These are phyloP conservation scores for Platanthera zijinensis DNA, from an alignment of 106 monocot species.

Conservation along the genomic window DNA sequence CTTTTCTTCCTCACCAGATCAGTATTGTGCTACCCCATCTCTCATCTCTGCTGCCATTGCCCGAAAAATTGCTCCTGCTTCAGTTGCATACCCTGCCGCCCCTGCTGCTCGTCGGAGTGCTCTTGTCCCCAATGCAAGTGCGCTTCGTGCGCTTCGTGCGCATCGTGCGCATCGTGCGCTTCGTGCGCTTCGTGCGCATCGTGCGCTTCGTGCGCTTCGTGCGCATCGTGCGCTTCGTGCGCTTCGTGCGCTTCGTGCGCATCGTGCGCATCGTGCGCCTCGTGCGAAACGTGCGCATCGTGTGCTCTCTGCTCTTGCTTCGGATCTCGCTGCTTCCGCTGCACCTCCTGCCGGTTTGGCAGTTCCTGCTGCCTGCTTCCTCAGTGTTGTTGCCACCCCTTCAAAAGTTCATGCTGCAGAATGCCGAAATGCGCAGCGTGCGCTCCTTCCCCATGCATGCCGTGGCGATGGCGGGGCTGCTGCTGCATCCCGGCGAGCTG, in stretches of 20 bases:
- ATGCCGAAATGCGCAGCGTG: slow-evolving; percentile 8
- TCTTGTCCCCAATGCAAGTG: slow-evolving; percentile 4
- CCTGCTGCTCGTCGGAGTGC: not conserved
- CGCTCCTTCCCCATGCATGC: slow-evolving; percentile 5
- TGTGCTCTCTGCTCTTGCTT: not conserved
- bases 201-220: too few species aligned
- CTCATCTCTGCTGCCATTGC: slow-evolving; percentile 27
- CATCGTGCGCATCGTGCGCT: not conserved
- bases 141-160: not conserved
- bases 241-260: not conserved
- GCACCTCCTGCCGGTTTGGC: not conserved
- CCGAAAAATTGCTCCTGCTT: slow-evolving; percentile 15
- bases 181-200: not conserved
- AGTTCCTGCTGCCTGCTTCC: not conserved
- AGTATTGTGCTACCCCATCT: slow-evolving; percentile 18
- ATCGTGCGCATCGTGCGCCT: too few species aligned
- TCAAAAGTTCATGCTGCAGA: not conserved
- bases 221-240: not conserved
- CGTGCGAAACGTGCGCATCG: not conserved
- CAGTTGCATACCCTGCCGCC: not conserved
- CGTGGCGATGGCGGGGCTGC: slow-evolving; percentile 12
- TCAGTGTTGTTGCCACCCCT: slow-evolving; percentile 1
- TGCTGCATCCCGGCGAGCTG: not conserved
- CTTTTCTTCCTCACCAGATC: slow-evolving; percentile 12
- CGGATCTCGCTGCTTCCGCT: not conserved